Percentiles rank a stretch among this genome's conserved stretches.
These are phyloP conservation scores for Colletotrichum costaricense DNA, from an alignment of 2,329 filamentous ascomycete genomes.

Conservation along the genomic window DNA sequence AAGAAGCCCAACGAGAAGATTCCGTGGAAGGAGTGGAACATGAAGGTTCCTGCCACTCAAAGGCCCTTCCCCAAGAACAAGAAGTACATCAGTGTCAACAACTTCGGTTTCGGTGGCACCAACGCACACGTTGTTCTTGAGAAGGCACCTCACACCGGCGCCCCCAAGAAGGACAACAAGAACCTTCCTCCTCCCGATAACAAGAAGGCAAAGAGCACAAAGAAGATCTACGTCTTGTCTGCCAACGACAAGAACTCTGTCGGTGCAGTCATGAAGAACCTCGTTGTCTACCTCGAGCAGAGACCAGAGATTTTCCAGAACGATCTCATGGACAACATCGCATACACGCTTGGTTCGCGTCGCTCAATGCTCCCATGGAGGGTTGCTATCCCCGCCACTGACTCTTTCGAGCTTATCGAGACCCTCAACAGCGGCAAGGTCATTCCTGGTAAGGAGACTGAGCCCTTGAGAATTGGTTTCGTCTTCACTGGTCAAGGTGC, in stretches of 20 bases:
- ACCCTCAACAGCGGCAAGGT: slow-evolving; percentile 51
- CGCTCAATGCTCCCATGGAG: slow-evolving; percentile 31
- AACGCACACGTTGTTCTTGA: slow-evolving; percentile 58
- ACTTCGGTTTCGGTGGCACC: slow-evolving; percentile 58
- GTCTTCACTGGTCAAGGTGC: slow-evolving; percentile 45
- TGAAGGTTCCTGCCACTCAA: slow-evolving; percentile 57
- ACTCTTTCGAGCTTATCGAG: slow-evolving; percentile 37
- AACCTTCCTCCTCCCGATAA: slow-evolving; percentile 24
- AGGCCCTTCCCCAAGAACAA: slow-evolving; percentile 60
- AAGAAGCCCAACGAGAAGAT: slow-evolving; percentile 61
- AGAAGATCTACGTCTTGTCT: slow-evolving; percentile 56
- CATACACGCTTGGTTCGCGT: slow-evolving; percentile 34
- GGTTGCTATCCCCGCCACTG: slow-evolving; percentile 43
- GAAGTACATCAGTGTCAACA: slow-evolving; percentile 61
- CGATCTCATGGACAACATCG: slow-evolving; percentile 47
- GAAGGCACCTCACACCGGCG: slow-evolving; percentile 46
- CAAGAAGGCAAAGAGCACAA: slow-evolving; percentile 19
- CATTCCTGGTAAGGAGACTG: slow-evolving; percentile 48
- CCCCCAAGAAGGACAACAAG: slow-evolving; percentile 35
- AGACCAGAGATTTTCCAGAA: slow-evolving; percentile 55
- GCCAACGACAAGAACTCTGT: slow-evolving; percentile 51
- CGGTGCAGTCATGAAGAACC: slow-evolving; percentile 43
- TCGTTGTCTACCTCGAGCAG: slow-evolving; percentile 53
- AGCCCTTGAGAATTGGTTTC: slow-evolving; percentile 41
- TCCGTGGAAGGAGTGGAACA: slow-evolving; percentile 60